phyloP scores from a whole-genome alignment of 805 yeast genomes.

The Candida namnaoensis region DNA sequence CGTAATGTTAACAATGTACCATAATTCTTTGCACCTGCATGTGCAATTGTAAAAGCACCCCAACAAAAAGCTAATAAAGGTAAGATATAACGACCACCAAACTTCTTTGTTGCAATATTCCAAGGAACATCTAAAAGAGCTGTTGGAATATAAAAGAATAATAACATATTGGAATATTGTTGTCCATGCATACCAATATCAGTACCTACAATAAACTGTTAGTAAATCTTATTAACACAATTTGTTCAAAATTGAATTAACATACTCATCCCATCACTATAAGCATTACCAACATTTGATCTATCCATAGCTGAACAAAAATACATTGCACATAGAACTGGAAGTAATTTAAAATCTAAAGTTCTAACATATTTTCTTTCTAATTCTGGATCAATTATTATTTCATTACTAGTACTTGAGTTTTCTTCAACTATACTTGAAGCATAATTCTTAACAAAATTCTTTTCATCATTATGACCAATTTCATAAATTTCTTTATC shows the following conservation, averaged over 20 bases:
- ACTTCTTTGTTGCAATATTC: slow-evolving; percentile 30
- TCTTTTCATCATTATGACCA: too few relatives aligned
- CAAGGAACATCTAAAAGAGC: slow-evolving; percentile 31
- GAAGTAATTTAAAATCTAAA: slow-evolving; percentile 30
- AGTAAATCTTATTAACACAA: too few relatives aligned
- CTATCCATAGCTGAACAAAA: slow-evolving; percentile 36
- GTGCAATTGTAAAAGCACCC: slow-evolving; percentile 32
- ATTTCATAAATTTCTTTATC: too few relatives aligned
- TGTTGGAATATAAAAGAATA: slow-evolving; percentile 32
- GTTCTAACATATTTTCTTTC: slow-evolving; percentile 16
- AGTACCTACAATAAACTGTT: too few relatives aligned
- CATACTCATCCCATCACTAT: slow-evolving; percentile 34
- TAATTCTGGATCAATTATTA: background rate
- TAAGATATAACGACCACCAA: slow-evolving; percentile 26
- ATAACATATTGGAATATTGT: slow-evolving; percentile 31
- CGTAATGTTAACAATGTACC: slow-evolving; percentile 31
- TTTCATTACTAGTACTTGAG: background rate
- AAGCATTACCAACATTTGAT: slow-evolving; percentile 34
- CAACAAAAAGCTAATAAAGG: slow-evolving; percentile 30
- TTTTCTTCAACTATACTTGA: background rate
- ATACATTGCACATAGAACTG: slow-evolving; percentile 32
- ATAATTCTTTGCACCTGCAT: slow-evolving; percentile 30
- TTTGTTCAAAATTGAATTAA: too few relatives aligned
- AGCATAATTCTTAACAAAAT: too few relatives aligned
- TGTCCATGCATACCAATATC: slow-evolving; percentile 28